Base-by-base conservation (phyloP, 345 rosid genomes). In the Populus euphratica region DNA sequence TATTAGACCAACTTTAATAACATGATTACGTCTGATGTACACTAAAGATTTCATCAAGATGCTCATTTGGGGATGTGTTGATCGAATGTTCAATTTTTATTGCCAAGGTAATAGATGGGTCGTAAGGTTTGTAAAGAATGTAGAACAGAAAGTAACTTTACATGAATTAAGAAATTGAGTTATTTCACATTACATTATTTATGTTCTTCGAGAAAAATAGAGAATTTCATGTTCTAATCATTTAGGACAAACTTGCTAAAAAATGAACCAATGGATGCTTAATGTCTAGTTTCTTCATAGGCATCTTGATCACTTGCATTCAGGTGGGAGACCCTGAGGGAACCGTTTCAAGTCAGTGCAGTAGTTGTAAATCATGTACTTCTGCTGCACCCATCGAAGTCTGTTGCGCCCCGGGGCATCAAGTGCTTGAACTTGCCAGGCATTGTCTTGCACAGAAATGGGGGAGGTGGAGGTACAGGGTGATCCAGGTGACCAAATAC, bases 281-380 rank as follows among this genome's bases (percentile, higher is more conserved):
- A 23, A 10, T 3, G 11, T n/a, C 2, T 56, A 10, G 14, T 9
- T 56, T 56, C 27, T 1, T 59, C 27, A 23, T 9, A n/a, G 13
- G 41, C 62, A 44, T 64, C 77, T 64, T 31, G 77, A 74, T 74
- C 70, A 38, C 70, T 44, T 74, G 77, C 70, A 64, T 1, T 74
- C 77, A 11, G 70, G 2, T 0, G 77, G 77, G 25, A 74, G 61
- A 12, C 62, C 77, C 59, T 74, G 61, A 29, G 77, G 21, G 29
- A 74, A 74, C 2, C 77, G 27, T 41, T 64, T 74, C 13, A 25
- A 43, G 70, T 74, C 70, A 2, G 44, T 27, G 77, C 77, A 74
- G 41, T 74, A 74, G 69, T 74, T 74, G 69, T 74, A 74, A 4
- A 74, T 64, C 77, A 74, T 74, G 59, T 29, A 63, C 62, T 64